Conservation (phyloP, 2,329 filamentous ascomycete species). For the Neospermospora avenae region DNA sequence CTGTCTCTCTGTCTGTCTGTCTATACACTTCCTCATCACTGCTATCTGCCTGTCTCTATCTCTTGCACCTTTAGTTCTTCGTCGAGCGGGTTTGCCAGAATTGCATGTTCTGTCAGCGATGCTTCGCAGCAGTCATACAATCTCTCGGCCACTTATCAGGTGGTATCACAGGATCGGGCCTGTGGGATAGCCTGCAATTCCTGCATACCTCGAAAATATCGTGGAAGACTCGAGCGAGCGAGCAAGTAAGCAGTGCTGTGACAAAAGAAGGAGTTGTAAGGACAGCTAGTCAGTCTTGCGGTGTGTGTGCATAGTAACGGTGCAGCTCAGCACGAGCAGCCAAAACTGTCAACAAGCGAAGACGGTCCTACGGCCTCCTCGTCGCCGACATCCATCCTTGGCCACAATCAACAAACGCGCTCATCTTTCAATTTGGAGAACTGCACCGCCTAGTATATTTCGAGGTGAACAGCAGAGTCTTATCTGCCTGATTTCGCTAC, state of each 20-base stretch:
- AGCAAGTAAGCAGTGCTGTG: not conserved
- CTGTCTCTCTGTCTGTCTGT: no score
- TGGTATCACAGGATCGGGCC: not conserved
- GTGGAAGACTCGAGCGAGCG: not conserved
- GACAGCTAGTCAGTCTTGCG: not conserved
- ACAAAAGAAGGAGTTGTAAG: not conserved
- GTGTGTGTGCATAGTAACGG: not conserved
- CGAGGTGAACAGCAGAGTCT: not conserved
- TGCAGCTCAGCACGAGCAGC: not conserved
- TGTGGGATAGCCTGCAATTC: not conserved
- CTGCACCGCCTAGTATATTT: not conserved
- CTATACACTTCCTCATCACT: no score
- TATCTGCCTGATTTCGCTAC: no score
- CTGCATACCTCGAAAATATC: not conserved
- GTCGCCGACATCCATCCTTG: not conserved
- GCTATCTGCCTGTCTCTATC: no score
- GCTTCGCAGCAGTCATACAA: not conserved
- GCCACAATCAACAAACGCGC: not conserved
- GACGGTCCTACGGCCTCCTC: not conserved
- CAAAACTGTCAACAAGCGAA: not conserved
- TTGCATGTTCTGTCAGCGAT: not conserved
- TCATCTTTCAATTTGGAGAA: not conserved
- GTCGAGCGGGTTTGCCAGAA: not conserved
- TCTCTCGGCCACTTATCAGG: not conserved
- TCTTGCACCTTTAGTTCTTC: not conserved